Base-by-base conservation (phyloP, 2,329 filamentous ascomycete genomes). In the Gaeumannomyces sp. region DNA sequence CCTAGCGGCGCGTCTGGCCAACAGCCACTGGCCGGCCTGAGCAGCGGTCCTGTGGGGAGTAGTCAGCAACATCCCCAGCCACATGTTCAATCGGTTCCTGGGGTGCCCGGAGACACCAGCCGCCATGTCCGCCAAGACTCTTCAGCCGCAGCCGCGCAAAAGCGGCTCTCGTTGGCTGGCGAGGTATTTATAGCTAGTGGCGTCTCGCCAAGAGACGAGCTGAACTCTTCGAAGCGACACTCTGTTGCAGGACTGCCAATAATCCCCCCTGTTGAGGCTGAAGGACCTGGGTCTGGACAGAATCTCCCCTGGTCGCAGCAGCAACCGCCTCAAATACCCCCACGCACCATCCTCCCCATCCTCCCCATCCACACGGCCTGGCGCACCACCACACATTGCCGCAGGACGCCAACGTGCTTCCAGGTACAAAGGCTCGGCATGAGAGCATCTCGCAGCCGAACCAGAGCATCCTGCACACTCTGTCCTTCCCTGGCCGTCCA, bases 161-260 rank as follows among this genome's bases (percentile, higher is more conserved):
- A 28, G 13, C 27, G 22, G 8, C 45, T 19, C 45, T 53, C 8
- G 45, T 53, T n/a, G 45, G 45, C 45, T 53, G 45, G 45, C 45
- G 22, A 59, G 25, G 57, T 28, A 59, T 29, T 59, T 59, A 59
- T 31, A 59, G 13, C 45, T 7, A 4, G 45, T 25, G n/a, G 45
- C 45, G 45, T 53, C 45, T 11, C 53, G 22, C 45, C 61, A n/a
- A 57, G 38, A 27, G 25, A 27, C n/a, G 28, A 38, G 27, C 27
- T 62, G 6, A 60, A 65, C 19, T 59, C 64, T 50, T 13, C 62
- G 45, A 69, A 68, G 59, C 64, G 66, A 22, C 66, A 67, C 25
- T 70, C 71, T 3, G 64, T 76, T 4, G 65, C 65, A 0, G 70
- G 69, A 10, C 58, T 65, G 7, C 62, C 60, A 2, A 59, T 65